A percentile compares a stretch with the other conserved stretches of the same genome.
phyloP scores from a whole-genome alignment of 2,329 filamentous ascomycete species.

The Colletotrichum noveboracense region DNA sequence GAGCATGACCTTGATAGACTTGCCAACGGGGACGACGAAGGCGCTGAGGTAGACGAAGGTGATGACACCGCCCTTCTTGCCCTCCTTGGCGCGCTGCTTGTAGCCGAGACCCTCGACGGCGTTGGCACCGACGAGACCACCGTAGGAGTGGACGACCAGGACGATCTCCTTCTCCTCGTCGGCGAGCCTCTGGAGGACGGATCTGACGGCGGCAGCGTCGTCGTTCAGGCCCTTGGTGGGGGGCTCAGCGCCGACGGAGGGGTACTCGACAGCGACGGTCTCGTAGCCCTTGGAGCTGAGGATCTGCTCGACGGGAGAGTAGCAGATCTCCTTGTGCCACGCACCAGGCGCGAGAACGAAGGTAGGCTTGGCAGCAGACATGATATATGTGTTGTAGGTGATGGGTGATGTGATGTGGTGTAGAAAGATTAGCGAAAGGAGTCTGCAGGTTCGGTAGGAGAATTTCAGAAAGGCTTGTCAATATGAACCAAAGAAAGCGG shows the following conservation, averaged over 20 bases:
- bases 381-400: background rate
- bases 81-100: slow-evolving; percentile 33
- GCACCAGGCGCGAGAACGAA: slow-evolving; percentile 45
- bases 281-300: slow-evolving; percentile 36
- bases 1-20: slow-evolving; percentile 27
- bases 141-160: slow-evolving; percentile 47
- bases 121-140: slow-evolving; percentile 42
- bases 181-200: slow-evolving; percentile 29
- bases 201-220: slow-evolving; percentile 36
- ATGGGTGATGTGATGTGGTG: background rate
- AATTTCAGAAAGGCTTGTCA: background rate
- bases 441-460: background rate
- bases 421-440: background rate
- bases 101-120: slow-evolving; percentile 40
- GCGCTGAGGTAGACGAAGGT: slow-evolving; percentile 39
- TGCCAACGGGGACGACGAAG: slow-evolving; percentile 32
- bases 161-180: slow-evolving; percentile 44
- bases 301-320: slow-evolving; percentile 28
- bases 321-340: slow-evolving; percentile 38
- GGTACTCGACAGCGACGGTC: slow-evolving; percentile 33
- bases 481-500: background rate
- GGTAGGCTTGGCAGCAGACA: slow-evolving; percentile 18
- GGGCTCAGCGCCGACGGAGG: slow-evolving; percentile 35
- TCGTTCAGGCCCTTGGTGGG: slow-evolving; percentile 28
- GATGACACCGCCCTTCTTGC: slow-evolving; percentile 41